phyloP scores from a whole-genome alignment of 2,329 filamentous ascomycete genomes.

The Dothistroma septosporum region DNA sequence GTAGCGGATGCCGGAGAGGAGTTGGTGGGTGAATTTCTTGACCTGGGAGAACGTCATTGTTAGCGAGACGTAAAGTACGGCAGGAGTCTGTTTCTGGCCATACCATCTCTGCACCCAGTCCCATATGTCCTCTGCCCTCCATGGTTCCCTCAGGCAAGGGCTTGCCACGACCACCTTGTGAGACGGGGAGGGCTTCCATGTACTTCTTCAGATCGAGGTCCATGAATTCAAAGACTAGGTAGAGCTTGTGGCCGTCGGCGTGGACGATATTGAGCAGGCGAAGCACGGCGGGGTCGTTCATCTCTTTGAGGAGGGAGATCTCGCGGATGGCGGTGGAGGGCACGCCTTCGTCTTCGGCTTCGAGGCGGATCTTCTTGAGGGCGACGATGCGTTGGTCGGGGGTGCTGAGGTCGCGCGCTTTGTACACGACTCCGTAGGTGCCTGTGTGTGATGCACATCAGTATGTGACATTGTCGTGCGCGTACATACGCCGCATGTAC shows the following conservation, averaged over 20 bases:
- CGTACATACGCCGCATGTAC: conserved; percentile 27
- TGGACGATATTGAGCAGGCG: conserved; percentile 87
- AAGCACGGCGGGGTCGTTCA: conserved; percentile 88
- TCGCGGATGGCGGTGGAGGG: conserved; percentile 91
- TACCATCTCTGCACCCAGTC: conserved; percentile 68
- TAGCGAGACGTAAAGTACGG: too few relatives aligned
- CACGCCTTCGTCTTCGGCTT: conserved; percentile 91
- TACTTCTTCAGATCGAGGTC: conserved; percentile 93
- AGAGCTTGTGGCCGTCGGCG: conserved; percentile 90
- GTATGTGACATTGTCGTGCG: not conserved
- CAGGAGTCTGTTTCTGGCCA: too few relatives aligned
- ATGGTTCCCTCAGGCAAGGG: conserved; percentile 68
- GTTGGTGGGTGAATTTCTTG: conserved; percentile 88
- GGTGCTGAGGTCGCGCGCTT: conserved; percentile 79
- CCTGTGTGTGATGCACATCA: too few relatives aligned
- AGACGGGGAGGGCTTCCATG: conserved; percentile 84
- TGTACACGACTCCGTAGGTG: conserved; percentile 94
- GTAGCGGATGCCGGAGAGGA: conserved; percentile 79
- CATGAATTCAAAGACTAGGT: conserved; percentile 88
- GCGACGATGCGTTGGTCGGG: conserved; percentile 77
- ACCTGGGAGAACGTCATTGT: conserved; percentile 46
- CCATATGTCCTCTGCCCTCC: conserved; percentile 61
- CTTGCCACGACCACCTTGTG: conserved; percentile 79
- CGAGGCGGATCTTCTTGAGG: conserved; percentile 91
- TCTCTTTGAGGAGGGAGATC: conserved; percentile 90